phyloP scores from a whole-genome alignment of 2,329 filamentous ascomycete species.

The Laburnicola sp. region DNA sequence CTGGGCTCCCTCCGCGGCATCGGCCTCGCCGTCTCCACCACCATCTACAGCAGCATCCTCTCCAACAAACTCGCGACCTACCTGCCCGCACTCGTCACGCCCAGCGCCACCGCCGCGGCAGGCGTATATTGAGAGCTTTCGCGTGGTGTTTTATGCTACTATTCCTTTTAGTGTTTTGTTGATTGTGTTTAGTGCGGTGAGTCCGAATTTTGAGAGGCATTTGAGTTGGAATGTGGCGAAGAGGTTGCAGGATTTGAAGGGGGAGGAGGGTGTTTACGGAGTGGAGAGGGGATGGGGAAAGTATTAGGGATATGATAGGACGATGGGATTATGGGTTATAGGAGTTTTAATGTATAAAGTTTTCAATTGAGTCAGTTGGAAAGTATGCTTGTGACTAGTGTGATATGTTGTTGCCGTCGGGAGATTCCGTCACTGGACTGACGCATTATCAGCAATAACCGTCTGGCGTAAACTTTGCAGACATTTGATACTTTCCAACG shows the following conservation, averaged over 20 bases:
- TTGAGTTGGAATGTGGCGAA: constrained; percentile 29
- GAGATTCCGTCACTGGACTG: too few relatives aligned
- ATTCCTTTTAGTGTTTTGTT: constrained; percentile 31
- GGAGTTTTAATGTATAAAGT: too few relatives aligned
- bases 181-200: constrained; percentile 21
- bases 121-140: constrained; percentile 41
- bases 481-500: too few relatives aligned
- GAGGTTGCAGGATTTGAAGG: constrained; percentile 23
- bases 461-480: too few relatives aligned
- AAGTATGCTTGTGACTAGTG: too few relatives aligned
- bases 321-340: too few relatives aligned
- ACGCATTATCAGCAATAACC: too few relatives aligned
- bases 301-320: too few relatives aligned
- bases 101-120: too few relatives aligned
- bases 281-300: constrained; percentile 21
- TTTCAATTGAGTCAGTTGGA: too few relatives aligned
- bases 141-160: constrained; percentile 31
- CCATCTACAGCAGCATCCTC: constrained; percentile 39
- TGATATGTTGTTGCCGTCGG: too few relatives aligned
- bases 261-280: constrained; percentile 19
- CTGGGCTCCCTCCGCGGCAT: constrained; percentile 36
- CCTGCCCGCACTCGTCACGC: constrained; percentile 34
- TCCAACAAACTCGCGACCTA: constrained; percentile 31
- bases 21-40: constrained; percentile 24
- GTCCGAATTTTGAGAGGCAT: constrained; percentile 31